These are phyloP conservation scores for Pythium plurisporium DNA, from an alignment of 352 stramenopile genomes.

Conservation along the genomic window DNA sequence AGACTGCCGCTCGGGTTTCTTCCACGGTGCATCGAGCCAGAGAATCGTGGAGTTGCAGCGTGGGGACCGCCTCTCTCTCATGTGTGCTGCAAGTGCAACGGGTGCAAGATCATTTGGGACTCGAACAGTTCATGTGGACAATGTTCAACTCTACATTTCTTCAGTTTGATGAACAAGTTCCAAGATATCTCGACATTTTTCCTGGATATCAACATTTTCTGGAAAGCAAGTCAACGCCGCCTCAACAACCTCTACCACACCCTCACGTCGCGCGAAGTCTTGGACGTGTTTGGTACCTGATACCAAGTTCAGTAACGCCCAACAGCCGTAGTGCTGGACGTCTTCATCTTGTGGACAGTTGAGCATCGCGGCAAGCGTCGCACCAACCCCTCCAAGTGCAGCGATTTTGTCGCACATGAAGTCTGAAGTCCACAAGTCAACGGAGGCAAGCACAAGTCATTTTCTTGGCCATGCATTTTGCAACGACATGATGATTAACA, in stretches of 20 bases:
- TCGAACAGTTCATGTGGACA: slow-evolving; percentile 30
- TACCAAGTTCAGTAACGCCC: slow-evolving; percentile 68
- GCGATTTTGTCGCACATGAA: slow-evolving; percentile 65
- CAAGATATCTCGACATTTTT: slow-evolving; percentile 66
- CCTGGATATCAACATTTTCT: slow-evolving; percentile 69
- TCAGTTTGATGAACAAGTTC: slow-evolving; percentile 25
- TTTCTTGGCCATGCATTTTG: too few species aligned
- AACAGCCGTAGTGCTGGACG: slow-evolving; percentile 62
- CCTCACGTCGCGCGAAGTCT: slow-evolving; percentile 55
- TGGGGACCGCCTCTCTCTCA: slow-evolving; percentile 36
- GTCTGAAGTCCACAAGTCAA: too few species aligned
- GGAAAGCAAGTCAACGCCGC: slow-evolving; percentile 78
- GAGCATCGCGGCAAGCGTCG: slow-evolving; percentile 67
- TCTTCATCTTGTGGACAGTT: slow-evolving; percentile 57
- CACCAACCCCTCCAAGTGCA: slow-evolving; percentile 53
- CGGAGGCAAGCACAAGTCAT: too few species aligned
- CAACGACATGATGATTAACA: too few species aligned
- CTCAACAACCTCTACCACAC: slow-evolving; percentile 78
- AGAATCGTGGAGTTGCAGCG: slow-evolving; percentile 26
- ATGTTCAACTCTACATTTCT: slow-evolving; percentile 35
- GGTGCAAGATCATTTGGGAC: background rate
- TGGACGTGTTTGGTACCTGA: slow-evolving; percentile 43
- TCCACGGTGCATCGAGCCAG: slow-evolving; percentile 38
- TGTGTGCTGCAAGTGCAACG: slow-evolving; percentile 27
- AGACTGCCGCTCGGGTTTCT: slow-evolving; percentile 40